These are phyloP conservation scores for Biscutella laevigata DNA, from an alignment of 441 rosid species.

Conservation along the genomic window DNA sequence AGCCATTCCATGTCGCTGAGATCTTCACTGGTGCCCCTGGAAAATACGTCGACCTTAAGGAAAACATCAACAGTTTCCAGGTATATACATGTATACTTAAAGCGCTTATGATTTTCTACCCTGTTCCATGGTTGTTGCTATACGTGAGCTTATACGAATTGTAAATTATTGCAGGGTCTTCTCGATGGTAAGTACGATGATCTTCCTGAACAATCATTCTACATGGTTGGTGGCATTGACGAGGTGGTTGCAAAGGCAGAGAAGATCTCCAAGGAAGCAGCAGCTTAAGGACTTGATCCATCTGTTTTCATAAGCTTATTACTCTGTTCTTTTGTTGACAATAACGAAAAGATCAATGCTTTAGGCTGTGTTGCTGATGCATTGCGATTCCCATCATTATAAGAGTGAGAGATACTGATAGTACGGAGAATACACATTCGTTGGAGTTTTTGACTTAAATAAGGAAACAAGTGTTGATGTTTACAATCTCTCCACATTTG, in stretches of 20 bases:
- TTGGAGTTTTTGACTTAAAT: conserved; percentile 17
- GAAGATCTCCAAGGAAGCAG: conserved; percentile 68
- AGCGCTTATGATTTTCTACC: neutral
- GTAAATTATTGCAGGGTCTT: conserved; percentile 48
- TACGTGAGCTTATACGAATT: neutral
- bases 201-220: conserved; percentile 86
- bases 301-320: neutral
- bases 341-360: conserved; percentile 30
- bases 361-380: conserved; percentile 1
- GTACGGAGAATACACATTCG: conserved; percentile 12
- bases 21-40: conserved; percentile 97
- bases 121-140: neutral
- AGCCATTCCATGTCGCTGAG: conserved; percentile 97
- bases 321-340: conserved; percentile 27
- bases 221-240: conserved; percentile 98
- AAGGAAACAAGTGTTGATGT: conserved; percentile 16
- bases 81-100: conserved; percentile 12
- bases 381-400: conserved; percentile 2
- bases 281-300: conserved; percentile 24
- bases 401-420: conserved; percentile 20
- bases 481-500: conserved; percentile 9
- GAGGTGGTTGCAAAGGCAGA: conserved; percentile 94
- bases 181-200: conserved; percentile 93
- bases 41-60: conserved; percentile 89
- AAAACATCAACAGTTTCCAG: conserved; percentile 88